Base-by-base conservation (phyloP, 2,329 filamentous ascomycete species). In the Gyromitra esculenta region DNA sequence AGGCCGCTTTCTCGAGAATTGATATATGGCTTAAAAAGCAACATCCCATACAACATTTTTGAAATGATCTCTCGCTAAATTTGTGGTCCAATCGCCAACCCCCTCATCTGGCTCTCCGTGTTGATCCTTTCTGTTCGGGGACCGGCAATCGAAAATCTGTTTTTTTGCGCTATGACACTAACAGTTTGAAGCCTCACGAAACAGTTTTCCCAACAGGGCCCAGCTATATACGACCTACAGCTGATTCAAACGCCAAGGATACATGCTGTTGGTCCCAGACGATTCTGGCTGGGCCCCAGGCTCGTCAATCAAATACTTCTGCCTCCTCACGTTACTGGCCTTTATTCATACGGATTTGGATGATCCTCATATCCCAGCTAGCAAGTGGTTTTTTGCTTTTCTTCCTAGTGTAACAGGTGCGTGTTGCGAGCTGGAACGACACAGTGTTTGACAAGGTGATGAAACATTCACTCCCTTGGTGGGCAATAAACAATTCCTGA, bases 81-180 rank as follows among this genome's bases (percentile, higher is more conserved):
- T 48, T 59, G 50, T 62, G 52, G 43, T 54, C 75, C 75, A 75
- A 75, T 75, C 50, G 18, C 54, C 48, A 69, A 45, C 39, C n/a
- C 5, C 57, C 57, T 59, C 57, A 64, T 69, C 72, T 70, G 37
- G 57, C 48, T 71, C 50, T 64, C 45, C 18, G 3, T 21, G 72
- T 39, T 50, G 66, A 75, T 75, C 72, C 21, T 21, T 66, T 39
- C 64, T 70, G 11, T 56, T 77, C 50, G 66, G 75, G 65, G 59
- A 31, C 72, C 75, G 65, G 71, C 75, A 77, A 75, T 64, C 75
- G 70, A 75, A 75, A 77, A 74, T 77, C 74, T 45, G 48, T 50
- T 48, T 21, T 31, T 57, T 52, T 57, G 52, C 65, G 75, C 75
- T 77, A 64, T 69, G 70, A 77, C 69, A 76, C 43, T 62, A 67